Evolutionary conservation across 495 filamentous ascomycete species (phyloP), one percentile per base, ranked within the genome.

Genomic region (Gamarada debralockiae): DNA sequence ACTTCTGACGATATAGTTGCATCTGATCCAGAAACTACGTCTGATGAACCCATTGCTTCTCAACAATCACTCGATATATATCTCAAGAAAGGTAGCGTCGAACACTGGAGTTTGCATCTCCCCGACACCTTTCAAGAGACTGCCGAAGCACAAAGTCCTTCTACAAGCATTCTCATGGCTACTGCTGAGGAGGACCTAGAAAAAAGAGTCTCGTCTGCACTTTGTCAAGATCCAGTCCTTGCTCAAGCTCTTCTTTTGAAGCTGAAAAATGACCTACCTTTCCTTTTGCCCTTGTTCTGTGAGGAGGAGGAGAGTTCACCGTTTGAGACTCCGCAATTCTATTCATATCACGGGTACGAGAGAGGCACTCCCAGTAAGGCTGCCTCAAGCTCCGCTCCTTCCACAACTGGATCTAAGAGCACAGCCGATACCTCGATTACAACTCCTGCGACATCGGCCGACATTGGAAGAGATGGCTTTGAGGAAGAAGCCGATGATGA

Each of bases 401-500:
- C 27, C 4, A 10, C 41, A 24, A 24, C 3, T 44, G 41, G 21
- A 12, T 44, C 41, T 3, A 44, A 44, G 13, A 44, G 20, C 25
- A 44, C 22, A 20, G 14, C 20, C 14, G 41, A 24, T 5, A 44
- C 2, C 25, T 23, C 21, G 14, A 44, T 44, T 24, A 44, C 41
- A 12, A 24, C 41, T 10, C 41, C 41, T 12, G 41, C 41, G 20
- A 44, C 41, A n/a, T 44, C 41, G n/a, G 41, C 41, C n/a, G 41
- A 44, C n/a, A 24, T 24, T 4, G 21, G 20, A 1, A 41, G 25
- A 24, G 41, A 44, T 20, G 22, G 41, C 41, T 10, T 8, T 24
- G 41, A 24, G 41, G 39, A 42, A 3, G 20, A 44, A 22, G 41
- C 22, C 25, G 41, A 44, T 25, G 41, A 44, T 44, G 41, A 44